Base-by-base conservation (phyloP, 139 green algal genomes). In the Tetradesmus obliquus region DNA sequence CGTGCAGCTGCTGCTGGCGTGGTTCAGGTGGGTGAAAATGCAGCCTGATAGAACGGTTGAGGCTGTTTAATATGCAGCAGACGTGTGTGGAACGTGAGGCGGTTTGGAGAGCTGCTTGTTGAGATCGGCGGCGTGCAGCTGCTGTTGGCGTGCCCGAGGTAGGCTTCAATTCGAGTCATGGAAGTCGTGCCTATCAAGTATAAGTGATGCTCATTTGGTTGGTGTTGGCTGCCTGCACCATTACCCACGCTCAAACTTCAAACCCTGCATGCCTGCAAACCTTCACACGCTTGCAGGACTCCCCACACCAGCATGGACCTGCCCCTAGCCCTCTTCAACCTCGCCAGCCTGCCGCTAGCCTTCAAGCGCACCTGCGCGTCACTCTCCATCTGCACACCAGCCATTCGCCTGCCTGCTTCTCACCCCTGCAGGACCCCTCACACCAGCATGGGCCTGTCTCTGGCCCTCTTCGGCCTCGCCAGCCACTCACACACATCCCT, bases 91-190 rank as follows among this genome's bases (percentile, higher is more conserved):
- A 45, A 45, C 32, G 32, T 45, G 32, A 45, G 94, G 55, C 94
- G 95, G 58, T 96, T 96, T 86, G 93, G 93, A 8, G 90, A 94
- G 86, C 87, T 96, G 86, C 94, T 97, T 13, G 94, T 97, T 12
- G 96, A 97, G 60, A 83, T 88, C 13, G 95, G 94, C 5, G 96
- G 96, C 0, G 95, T 97, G 83, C 91, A 96, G 66, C 57, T 94
- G 90, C 90, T 97, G 88, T 91, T 98, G 93, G 79, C 62, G 13
- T 24, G 97, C 55, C 95, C 95, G 7, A 90, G 89, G 93, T 95
- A 55, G 17, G 92, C 57, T 9, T 66, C 8, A 66, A 7, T 72
- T 72, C 19, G 62, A 72, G 32, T 45, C 32, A 45, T 45, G 32
- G 32, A 45, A 45, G 32, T 45, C 32, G 32, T 45, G 32, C 32